phyloP scores from a whole-genome alignment of 805 yeast species.

The Kodamaea leandrae region DNA sequence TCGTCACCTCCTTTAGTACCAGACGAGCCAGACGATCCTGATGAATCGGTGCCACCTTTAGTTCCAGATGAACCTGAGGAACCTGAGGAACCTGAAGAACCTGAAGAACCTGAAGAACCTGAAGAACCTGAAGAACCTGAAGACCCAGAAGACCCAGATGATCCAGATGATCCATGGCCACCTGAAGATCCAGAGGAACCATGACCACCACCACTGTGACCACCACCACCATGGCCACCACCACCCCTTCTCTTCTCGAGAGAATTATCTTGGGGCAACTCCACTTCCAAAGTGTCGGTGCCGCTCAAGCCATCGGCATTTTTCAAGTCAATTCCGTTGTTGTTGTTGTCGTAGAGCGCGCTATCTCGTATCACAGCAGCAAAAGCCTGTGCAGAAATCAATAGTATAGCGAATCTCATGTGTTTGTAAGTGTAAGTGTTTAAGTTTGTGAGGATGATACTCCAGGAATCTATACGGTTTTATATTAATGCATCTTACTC shows the following conservation, averaged over 20 bases:
- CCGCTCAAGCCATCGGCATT: neutral
- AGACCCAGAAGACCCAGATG: neutral
- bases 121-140: neutral
- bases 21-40: neutral
- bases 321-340: neutral
- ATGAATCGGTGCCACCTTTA: no score
- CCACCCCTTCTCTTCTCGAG: neutral
- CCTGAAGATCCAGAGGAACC: neutral
- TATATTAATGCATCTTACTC: neutral
- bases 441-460: no score
- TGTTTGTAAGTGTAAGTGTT: no score
- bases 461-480: neutral
- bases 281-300: neutral
- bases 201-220: neutral
- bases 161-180: neutral
- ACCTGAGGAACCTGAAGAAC: slow-evolving; percentile 3
- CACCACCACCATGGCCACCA: neutral
- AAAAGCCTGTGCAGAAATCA: neutral
- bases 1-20: slow-evolving; percentile 2
- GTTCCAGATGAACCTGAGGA: neutral
- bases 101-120: neutral
- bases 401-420: neutral
- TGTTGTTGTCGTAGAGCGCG: neutral
- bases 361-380: neutral
- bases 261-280: neutral